Conservation (phyloP, 2,329 filamentous ascomycete genomes). For the Lasiodiplodia theobromae region DNA sequence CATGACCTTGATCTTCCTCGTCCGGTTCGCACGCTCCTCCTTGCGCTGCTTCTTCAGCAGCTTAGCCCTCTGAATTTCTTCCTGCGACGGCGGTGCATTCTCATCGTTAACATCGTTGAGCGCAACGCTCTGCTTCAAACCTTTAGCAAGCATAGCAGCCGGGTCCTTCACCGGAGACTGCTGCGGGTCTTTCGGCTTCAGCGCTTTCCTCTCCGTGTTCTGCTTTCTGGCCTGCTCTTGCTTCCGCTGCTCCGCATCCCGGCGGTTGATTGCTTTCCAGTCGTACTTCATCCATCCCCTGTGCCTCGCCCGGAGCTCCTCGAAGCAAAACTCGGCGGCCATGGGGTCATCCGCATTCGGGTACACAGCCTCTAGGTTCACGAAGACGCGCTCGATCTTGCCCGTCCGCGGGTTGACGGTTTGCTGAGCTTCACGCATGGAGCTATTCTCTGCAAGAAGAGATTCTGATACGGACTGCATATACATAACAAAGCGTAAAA, state of each 20-base stretch:
- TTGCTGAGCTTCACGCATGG: constrained; percentile 78
- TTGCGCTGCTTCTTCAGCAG: constrained; percentile 54
- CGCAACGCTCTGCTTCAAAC: constrained; percentile 23
- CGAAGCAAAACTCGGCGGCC: constrained; percentile 83
- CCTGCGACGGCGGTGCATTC: constrained; percentile 53
- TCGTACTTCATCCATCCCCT: constrained; percentile 70
- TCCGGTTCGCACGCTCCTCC: constrained; percentile 58
- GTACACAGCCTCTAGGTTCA: constrained; percentile 85
- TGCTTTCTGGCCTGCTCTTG: constrained; percentile 29
- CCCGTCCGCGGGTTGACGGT: constrained; percentile 83
- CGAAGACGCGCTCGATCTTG: constrained; percentile 84
- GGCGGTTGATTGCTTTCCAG: constrained; percentile 54
- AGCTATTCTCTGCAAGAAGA: constrained; percentile 59
- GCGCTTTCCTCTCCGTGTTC: constrained; percentile 6
- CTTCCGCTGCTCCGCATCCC: constrained; percentile 26
- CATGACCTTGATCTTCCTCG: constrained; percentile 73
- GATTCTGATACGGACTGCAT: constrained; percentile 54
- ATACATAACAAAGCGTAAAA: constrained; percentile 59
- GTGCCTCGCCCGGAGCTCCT: constrained; percentile 83
- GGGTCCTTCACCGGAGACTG: constrained; percentile 12
- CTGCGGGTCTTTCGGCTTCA: constrained; percentile 26
- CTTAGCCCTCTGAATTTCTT: constrained; percentile 66
- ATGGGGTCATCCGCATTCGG: constrained; percentile 72
- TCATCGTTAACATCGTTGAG: constrained; percentile 50
- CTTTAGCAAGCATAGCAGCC: constrained; percentile 19